Evolutionary conservation across 495 filamentous ascomycete genomes (phyloP), one percentile per base, ranked within the genome.

Genomic region (Aspergillus nidulans): DNA sequence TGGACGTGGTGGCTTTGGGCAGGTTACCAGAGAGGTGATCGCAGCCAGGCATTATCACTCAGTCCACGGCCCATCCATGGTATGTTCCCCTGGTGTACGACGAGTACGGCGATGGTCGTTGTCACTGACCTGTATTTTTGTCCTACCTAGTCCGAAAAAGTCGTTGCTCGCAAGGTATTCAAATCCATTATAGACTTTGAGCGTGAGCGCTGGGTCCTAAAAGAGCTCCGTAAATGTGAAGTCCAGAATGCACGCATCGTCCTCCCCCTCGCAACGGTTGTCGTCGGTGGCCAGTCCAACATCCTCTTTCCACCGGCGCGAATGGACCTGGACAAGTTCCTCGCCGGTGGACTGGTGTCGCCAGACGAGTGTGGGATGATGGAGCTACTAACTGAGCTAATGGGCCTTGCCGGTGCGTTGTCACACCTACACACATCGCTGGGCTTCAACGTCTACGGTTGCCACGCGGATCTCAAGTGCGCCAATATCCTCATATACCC

Each of bases 381-480:
- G n/a, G 26, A 28, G 4, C 26, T 28, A 28, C 4, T 28, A 4
- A 4, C 26, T 28, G 43, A 1, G 43, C 19, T 15, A 19, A 16
- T 18, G 2, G 52, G 52, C 32, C 43, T 66, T n/a, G 61, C 61
- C 15, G 53, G 48, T 44, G 61, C 64, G 0, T 49, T 66, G 13
- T 25, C n/a, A 0, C 58, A 50, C 25, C 36, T 66, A 9, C 61
- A 66, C 26, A 21, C 5, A 26, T 28, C 21, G 6, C 39, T 30
- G 6, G 4, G 53, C 20, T n/a, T n/a, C n/a, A n/a, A n/a, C n/a
- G n/a, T n/a, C n/a, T n/a, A n/a, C 26, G 4, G 26, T 34, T 63
- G 56, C 41, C 63, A 65, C 20, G 40, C 38, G 52, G 65, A 68
- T 28, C 40, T 68, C 4, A 68, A 68, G 41, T 60, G 56, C 0